A percentile compares a stretch with the other conserved stretches of the same genome.
phyloP scores from a whole-genome alignment of 1,139 yeast genomes.

The Protomyces pachydermus region DNA sequence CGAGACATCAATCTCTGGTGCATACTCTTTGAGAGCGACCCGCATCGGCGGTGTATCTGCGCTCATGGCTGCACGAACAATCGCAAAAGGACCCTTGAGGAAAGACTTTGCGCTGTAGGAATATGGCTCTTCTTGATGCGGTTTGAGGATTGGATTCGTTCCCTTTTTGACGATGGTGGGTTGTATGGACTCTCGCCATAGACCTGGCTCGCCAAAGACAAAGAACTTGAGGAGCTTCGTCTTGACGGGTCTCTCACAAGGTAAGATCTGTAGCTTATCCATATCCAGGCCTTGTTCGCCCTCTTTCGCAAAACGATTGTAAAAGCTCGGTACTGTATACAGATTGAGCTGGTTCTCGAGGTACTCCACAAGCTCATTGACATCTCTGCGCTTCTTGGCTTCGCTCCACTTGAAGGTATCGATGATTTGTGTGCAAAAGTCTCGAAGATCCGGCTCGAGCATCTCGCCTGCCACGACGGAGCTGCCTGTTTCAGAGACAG shows the following conservation, averaged over 20 bases:
- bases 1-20: slow-evolving; percentile 23
- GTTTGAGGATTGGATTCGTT: slow-evolving; percentile 13
- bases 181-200: slow-evolving; percentile 20
- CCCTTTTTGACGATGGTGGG: slow-evolving; percentile 10
- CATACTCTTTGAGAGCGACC: slow-evolving; percentile 21
- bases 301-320: slow-evolving; percentile 22
- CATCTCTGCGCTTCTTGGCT: slow-evolving; percentile 10
- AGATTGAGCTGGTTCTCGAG: slow-evolving; percentile 13
- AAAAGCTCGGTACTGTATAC: slow-evolving; percentile 21
- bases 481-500: not conserved
- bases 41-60: slow-evolving; percentile 16
- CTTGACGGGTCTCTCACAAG: slow-evolving; percentile 19
- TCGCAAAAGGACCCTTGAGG: slow-evolving; percentile 23
- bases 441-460: slow-evolving; percentile 22
- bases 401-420: slow-evolving; percentile 23
- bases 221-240: slow-evolving; percentile 21
- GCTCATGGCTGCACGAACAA: slow-evolving; percentile 25
- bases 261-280: slow-evolving; percentile 21
- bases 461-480: slow-evolving; percentile 10
- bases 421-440: slow-evolving; percentile 21
- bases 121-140: slow-evolving; percentile 22
- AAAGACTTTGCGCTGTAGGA: slow-evolving; percentile 19
- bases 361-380: slow-evolving; percentile 12
- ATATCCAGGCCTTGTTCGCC: slow-evolving; percentile 23
- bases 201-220: slow-evolving; percentile 23